Evolutionary conservation across 129 eudicot species (phyloP), one percentile per base, ranked within the genome.

Genomic region (Escallonia herrerae): DNA sequence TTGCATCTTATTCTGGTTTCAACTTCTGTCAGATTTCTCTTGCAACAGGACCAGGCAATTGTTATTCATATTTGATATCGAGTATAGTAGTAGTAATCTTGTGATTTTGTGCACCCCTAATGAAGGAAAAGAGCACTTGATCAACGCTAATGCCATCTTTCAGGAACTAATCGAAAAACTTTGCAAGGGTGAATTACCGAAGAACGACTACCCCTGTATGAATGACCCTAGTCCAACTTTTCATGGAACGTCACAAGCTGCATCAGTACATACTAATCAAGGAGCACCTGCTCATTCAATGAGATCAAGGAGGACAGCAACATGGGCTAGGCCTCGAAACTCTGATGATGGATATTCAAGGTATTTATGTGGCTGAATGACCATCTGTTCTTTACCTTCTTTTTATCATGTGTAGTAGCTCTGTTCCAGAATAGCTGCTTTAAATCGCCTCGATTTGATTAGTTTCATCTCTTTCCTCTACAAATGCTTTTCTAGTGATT

Each of bases 311-410:
- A 81, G 87, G 53, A 64, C 87, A 10, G 86, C 89, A 66, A 85
- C 97, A 15, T 91, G 97, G 97, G 97, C 97, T 64, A 77, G 97
- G 40, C 82, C 96, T 63, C 76, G 96, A 47, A 79, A 62, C 60
- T 91, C 97, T 55, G 96, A 87, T 63, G 97, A 91, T 67, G 97
- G 96, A 6, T 84, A 91, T 73, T 87, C 96, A 66, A 91, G 97
- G 97, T 87, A 76, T 47, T 52, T 22, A 7, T 70, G 66, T 61
- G 14, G 9, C 40, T 44, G 49, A 22, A 22, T 22, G 33, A 22
- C 33, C 40, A 43, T 10, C 13, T n/a, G 9, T 58, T 15, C 42
- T 3, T 37, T 52, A 4, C 33, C 33, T 22, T 22, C 33, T 22
- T 22, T 22, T 46, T 1, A 4, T 62, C 15, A 13, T 14, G 50